Percentiles rank a stretch among this genome's conserved stretches.
Evolutionary conservation across 495 filamentous ascomycete species (phyloP).

Genomic region (Annulohypoxylon moriforme): DNA sequence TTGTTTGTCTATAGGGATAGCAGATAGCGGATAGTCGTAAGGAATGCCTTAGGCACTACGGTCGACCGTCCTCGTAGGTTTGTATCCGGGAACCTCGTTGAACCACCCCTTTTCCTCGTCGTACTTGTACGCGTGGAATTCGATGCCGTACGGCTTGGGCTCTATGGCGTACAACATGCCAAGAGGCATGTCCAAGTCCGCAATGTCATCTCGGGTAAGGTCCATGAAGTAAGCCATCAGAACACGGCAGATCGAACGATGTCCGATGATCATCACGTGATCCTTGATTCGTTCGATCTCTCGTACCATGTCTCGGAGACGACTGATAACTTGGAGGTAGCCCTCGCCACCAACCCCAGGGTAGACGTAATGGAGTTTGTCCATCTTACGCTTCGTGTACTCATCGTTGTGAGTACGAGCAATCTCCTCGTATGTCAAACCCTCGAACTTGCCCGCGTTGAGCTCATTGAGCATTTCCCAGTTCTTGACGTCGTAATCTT

Average conservation of each 20-base stretch:
- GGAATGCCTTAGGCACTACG: constrained; percentile 40
- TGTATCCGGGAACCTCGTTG: constrained; percentile 80
- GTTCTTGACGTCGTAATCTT: constrained; percentile 97
- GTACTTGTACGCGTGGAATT: constrained; percentile 93
- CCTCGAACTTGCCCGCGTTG: constrained; percentile 90
- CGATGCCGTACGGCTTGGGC: constrained; percentile 97
- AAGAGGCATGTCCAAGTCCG: constrained; percentile 90
- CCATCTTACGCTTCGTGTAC: constrained; percentile 74
- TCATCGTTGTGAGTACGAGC: constrained; percentile 77
- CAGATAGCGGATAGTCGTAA: background rate
- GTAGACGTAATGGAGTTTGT: constrained; percentile 95
- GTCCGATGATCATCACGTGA: constrained; percentile 89
- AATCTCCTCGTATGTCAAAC: constrained; percentile 93
- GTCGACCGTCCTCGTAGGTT: constrained; percentile 68
- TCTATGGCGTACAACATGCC: constrained; percentile 94
- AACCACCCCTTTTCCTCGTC: constrained; percentile 82
- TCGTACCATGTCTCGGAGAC: constrained; percentile 92
- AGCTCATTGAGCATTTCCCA: constrained; percentile 99
- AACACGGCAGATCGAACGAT: constrained; percentile 89
- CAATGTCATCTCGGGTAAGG: constrained; percentile 86
- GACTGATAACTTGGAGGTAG: constrained; percentile 96
- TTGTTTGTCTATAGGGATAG: background rate
- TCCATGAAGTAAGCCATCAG: constrained; percentile 96
- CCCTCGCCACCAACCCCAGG: constrained; percentile 95
- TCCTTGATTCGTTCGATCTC: constrained; percentile 97